Evolutionary conservation across 1,284 basidiomycete genomes (phyloP).

Genomic region (Takashimella koratensis): DNA sequence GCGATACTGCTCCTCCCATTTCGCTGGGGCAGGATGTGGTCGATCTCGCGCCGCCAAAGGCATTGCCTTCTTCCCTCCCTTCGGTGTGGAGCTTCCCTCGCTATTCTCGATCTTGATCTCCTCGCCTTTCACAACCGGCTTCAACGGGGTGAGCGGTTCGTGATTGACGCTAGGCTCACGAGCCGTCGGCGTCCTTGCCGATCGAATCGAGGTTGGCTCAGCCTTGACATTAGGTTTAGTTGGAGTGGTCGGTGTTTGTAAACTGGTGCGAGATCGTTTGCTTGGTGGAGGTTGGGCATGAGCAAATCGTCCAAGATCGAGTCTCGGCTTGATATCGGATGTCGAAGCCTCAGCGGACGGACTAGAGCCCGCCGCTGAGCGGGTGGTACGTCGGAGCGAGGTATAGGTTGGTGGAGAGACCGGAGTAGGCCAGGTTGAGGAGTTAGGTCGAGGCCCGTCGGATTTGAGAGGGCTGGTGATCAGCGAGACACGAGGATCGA

Average conservation of each 20-base stretch:
- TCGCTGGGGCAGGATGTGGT: constrained; percentile 69
- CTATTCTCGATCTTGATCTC: constrained; percentile 13
- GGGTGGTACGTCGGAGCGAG: constrained; percentile 21
- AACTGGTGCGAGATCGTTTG: constrained; percentile 3
- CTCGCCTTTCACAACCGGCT: constrained; percentile 1
- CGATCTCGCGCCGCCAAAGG: constrained; percentile 52
- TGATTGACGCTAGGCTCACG: background rate
- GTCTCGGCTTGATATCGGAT: background rate
- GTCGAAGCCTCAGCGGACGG: background rate
- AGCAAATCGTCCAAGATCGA: constrained; percentile 20
- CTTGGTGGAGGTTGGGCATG: constrained; percentile 13
- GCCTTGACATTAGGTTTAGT: background rate
- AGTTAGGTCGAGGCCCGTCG: background rate
- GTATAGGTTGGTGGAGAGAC: constrained; percentile 10
- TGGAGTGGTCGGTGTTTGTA: constrained; percentile 8
- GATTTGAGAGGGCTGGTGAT: constrained; percentile 6
- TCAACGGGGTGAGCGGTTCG: background rate
- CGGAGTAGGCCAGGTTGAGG: background rate
- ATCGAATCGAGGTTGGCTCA: background rate
- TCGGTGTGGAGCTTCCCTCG: constrained; percentile 15
- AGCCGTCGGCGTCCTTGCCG: background rate
- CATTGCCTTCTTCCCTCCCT: constrained; percentile 50
- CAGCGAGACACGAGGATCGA: constrained; percentile 14
- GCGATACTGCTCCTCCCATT: constrained; percentile 72
- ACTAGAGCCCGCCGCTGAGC: constrained; percentile 10